Conservation (phyloP, 495 filamentous ascomycete species). For the Delitschia confertaspora region DNA sequence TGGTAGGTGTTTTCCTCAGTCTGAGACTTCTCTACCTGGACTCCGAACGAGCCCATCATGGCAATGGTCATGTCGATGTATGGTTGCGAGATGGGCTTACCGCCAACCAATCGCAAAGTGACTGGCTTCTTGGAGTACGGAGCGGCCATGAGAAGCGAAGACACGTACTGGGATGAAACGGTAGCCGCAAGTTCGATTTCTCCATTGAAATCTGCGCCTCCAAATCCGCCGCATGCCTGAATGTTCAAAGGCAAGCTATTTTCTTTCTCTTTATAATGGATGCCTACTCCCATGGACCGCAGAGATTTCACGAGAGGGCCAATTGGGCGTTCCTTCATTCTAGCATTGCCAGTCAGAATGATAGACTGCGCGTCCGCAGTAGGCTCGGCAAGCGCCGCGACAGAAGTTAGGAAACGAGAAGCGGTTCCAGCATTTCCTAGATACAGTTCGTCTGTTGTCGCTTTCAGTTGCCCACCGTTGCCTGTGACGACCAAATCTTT, state of each 20-base stretch:
- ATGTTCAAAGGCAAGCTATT: constrained; percentile 79
- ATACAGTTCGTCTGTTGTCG: constrained; percentile 69
- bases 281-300: constrained; percentile 66
- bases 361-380: constrained; percentile 52
- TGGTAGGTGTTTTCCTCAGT: constrained; percentile 85
- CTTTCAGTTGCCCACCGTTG: constrained; percentile 74
- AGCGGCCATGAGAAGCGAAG: constrained; percentile 91
- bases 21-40: constrained; percentile 62
- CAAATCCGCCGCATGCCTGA: constrained; percentile 72
- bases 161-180: constrained; percentile 95
- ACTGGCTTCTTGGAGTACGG: constrained; percentile 93
- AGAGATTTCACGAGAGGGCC: constrained; percentile 90
- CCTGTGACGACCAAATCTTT: constrained; percentile 83
- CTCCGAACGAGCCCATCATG: constrained; percentile 94
- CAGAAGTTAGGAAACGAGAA: constrained; percentile 88
- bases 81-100: constrained; percentile 89
- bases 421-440: constrained; percentile 96
- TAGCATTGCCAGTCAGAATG: constrained; percentile 82
- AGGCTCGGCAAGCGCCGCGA: constrained; percentile 72
- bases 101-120: constrained; percentile 79
- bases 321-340: constrained; percentile 95
- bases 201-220: constrained; percentile 50
- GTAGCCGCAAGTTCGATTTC: constrained; percentile 87
- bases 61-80: constrained; percentile 98
- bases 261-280: constrained; percentile 74